A percentile compares a stretch with the other conserved stretches of the same genome.
Evolutionary conservation across 2,329 filamentous ascomycete genomes (phyloP).

Genomic region (Lithohypha guttulata): DNA sequence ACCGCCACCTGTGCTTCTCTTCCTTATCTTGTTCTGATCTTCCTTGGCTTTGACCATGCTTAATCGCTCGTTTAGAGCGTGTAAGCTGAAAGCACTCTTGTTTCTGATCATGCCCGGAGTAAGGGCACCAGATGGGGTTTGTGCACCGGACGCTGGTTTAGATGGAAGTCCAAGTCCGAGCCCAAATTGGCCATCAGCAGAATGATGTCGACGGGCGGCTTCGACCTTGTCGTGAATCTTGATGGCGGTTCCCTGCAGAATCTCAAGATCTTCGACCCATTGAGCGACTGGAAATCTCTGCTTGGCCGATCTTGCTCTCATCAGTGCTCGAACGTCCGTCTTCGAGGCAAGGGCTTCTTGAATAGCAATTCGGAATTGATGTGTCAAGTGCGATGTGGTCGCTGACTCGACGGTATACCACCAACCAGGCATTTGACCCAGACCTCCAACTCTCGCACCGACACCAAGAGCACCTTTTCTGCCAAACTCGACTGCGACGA

Average conservation of each 20-base stretch:
- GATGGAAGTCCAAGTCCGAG: conserved; percentile 8
- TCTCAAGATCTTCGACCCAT: conserved; percentile 55
- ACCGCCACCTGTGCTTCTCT: not conserved
- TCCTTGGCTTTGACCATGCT: conserved; percentile 28
- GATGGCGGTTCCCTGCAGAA: conserved; percentile 50
- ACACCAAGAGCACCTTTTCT: conserved; percentile 58
- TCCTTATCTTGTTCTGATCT: conserved; percentile 19
- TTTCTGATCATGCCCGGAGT: conserved; percentile 9
- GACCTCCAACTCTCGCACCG: conserved; percentile 54
- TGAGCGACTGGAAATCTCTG: conserved; percentile 58
- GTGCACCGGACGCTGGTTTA: conserved; percentile 18
- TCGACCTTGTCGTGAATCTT: conserved; percentile 39
- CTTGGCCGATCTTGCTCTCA: conserved; percentile 54
- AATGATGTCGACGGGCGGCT: conserved; percentile 21
- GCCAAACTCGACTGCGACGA: conserved; percentile 59
- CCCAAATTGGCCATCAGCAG: conserved; percentile 7
- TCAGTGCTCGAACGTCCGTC: conserved; percentile 45
- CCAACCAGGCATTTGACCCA: conserved; percentile 62
- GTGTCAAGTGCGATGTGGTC: conserved; percentile 51
- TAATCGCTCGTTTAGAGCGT: conserved; percentile 29
- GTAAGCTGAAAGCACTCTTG: conserved; percentile 24
- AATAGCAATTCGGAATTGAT: conserved; percentile 56
- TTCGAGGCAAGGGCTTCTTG: conserved; percentile 50
- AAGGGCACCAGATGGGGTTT: conserved; percentile 7
- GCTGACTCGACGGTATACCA: conserved; percentile 60